phyloP scores from a whole-genome alignment of 768 basidiomycete species.

The Candolleomyces efflorescens region DNA sequence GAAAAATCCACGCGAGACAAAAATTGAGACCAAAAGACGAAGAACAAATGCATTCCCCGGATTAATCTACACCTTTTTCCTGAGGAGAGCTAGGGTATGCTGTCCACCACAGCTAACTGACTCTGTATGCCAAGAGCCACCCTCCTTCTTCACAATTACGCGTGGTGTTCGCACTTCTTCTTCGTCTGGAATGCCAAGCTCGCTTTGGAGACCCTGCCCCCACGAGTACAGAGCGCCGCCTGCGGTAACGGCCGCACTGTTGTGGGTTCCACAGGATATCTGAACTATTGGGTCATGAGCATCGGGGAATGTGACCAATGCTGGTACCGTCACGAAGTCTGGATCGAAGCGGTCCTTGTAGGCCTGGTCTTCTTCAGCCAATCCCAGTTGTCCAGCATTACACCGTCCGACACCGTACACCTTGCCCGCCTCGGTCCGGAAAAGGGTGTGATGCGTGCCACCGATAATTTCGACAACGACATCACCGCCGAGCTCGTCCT shows the following conservation, averaged over 20 bases:
- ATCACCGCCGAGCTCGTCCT: slow-evolving; percentile 54
- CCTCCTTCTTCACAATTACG: slow-evolving; percentile 66
- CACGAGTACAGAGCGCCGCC: slow-evolving; percentile 70
- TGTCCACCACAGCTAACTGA: slow-evolving; percentile 75
- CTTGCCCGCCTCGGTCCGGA: slow-evolving; percentile 77
- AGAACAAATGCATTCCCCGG: background rate
- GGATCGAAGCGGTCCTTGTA: slow-evolving; percentile 48
- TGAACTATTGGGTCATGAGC: slow-evolving; percentile 58
- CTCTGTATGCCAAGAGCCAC: slow-evolving; percentile 63
- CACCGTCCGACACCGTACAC: slow-evolving; percentile 86
- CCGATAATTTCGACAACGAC: slow-evolving; percentile 70
- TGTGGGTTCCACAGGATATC: slow-evolving; percentile 67
- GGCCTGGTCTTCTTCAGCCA: slow-evolving; percentile 65
- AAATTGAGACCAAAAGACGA: background rate
- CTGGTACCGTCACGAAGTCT: slow-evolving; percentile 64
- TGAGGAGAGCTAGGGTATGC: slow-evolving; percentile 69
- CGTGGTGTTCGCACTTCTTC: slow-evolving; percentile 61
- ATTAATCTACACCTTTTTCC: slow-evolving; percentile 45
- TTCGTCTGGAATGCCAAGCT: slow-evolving; percentile 63
- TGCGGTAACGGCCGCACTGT: slow-evolving; percentile 65
- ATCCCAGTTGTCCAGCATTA: slow-evolving; percentile 81
- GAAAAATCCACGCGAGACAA: background rate
- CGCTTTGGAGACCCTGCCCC: slow-evolving; percentile 77
- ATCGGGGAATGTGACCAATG: slow-evolving; percentile 61
- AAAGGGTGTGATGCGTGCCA: slow-evolving; percentile 88